Base-by-base conservation (phyloP, 2,329 filamentous ascomycete species). In the Chalara sp. region DNA sequence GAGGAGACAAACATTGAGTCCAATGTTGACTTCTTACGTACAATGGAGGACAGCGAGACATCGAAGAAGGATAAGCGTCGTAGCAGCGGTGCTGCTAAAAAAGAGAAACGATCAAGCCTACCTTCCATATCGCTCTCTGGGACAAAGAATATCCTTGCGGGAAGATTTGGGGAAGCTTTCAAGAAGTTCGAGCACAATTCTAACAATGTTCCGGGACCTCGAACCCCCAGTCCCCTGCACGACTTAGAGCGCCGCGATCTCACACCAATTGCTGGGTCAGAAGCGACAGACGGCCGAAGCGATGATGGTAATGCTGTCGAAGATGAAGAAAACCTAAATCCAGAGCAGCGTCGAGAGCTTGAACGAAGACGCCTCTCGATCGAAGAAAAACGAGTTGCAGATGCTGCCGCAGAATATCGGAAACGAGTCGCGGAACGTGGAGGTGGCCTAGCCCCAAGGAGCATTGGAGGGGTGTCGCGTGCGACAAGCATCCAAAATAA, bases 111-210 rank as follows among this genome's bases (percentile, higher is more conserved):
- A 8, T 76, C 83, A 1, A 93, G 88, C 66, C 69, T 95, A 56
- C 78, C 80, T 10, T 80, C 77, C 1, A 76, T 86, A 49, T 83
- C 85, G 0, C 69, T 89, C 13, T 82, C 86, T 6, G 83, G 82
- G 39, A 87, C 86, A 30, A 95, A 93, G 68, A 88, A 82, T 51
- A 81, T 95, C 37, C 74, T 96, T n/a, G 85, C 84, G 5, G 88
- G 90, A 29, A 89, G 86, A 59, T 96, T 97, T 66, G 89, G 91
- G 1, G 91, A 96, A 61, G 91, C 92, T 3, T 96, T 97, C 71
- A 89, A 92, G 63, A 80, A 87, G 5, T 97, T 97, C 59, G 93
- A 99, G 67, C 76, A 59, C 32, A 63, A 61, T 56, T 43, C 53
- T 58, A 59, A 51, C 75, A 4, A 67, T 73, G 52, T 57, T 6